A percentile compares a stretch with the other conserved stretches of the same genome.
These are phyloP conservation scores for Phanerochaete sordida DNA, from an alignment of 768 basidiomycete genomes.

Conservation along the genomic window DNA sequence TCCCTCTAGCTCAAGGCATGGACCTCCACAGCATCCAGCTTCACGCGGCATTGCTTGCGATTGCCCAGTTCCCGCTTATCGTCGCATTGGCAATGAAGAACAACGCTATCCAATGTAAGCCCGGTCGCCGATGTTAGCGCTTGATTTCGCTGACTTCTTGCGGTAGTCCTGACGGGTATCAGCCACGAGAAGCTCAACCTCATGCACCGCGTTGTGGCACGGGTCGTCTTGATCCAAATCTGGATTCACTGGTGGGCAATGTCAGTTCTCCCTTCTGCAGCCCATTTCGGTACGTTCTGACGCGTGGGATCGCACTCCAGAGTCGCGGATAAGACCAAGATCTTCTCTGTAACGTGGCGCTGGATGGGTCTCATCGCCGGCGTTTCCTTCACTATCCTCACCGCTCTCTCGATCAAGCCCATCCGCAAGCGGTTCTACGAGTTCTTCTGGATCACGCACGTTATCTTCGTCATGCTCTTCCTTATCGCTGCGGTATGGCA, in stretches of 20 bases:
- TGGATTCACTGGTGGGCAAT: slow-evolving; percentile 42
- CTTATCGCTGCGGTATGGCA: slow-evolving; percentile 34
- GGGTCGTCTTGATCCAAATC: slow-evolving; percentile 38
- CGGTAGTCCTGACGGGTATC: slow-evolving; percentile 48
- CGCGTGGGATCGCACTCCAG: not conserved
- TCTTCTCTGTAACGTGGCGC: slow-evolving; percentile 8
- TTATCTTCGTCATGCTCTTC: slow-evolving; percentile 31
- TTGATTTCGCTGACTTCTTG: not conserved
- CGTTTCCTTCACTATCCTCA: slow-evolving; percentile 32
- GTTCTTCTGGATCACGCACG: slow-evolving; percentile 29
- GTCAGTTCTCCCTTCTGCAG: slow-evolving; percentile 2
- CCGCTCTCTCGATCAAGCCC: slow-evolving; percentile 35
- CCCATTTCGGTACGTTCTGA: not conserved
- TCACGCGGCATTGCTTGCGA: slow-evolving; percentile 36
- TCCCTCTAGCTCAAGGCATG: slow-evolving; percentile 1
- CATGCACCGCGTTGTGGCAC: slow-evolving; percentile 42
- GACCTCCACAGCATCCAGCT: slow-evolving; percentile 18
- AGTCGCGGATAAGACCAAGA: not conserved
- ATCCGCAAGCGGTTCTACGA: slow-evolving; percentile 40
- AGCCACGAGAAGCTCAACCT: slow-evolving; percentile 51
- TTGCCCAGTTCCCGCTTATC: slow-evolving; percentile 45
- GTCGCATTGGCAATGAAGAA: slow-evolving; percentile 54
- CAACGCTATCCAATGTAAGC: slow-evolving; percentile 41
- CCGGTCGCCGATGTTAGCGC: not conserved
- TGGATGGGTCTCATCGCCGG: slow-evolving; percentile 20